phyloP scores from a whole-genome alignment of 345 rosid species.

The Boechera retrofracta region DNA sequence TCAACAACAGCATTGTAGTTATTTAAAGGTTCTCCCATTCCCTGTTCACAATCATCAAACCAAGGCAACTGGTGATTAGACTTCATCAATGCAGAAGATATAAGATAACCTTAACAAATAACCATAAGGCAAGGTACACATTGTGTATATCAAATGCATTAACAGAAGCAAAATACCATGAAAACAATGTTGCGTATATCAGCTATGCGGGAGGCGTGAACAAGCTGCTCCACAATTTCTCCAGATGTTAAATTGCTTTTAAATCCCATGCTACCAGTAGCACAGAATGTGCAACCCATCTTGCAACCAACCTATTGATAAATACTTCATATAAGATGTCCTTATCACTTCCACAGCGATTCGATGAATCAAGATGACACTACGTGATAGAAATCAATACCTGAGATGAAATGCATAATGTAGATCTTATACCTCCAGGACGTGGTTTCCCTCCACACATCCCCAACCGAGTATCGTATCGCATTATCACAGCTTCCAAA shows the following conservation, averaged over 20 bases:
- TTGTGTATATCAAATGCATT: background rate
- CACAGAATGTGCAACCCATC: slow-evolving; percentile 99
- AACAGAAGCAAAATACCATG: slow-evolving; percentile 61
- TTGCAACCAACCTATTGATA: slow-evolving; percentile 90
- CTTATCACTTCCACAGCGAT: slow-evolving; percentile 1
- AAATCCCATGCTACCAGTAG: slow-evolving; percentile 98
- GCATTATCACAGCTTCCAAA: slow-evolving; percentile 96
- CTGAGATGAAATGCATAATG: slow-evolving; percentile 94
- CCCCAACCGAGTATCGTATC: slow-evolving; percentile 87
- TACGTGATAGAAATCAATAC: slow-evolving; percentile 39
- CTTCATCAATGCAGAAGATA: slow-evolving; percentile 5
- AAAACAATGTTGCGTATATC: slow-evolving; percentile 88
- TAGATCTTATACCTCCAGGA: slow-evolving; percentile 81
- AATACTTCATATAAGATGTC: slow-evolving; percentile 2
- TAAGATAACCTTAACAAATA: background rate
- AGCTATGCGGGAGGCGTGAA: slow-evolving; percentile 78
- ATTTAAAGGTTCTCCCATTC: slow-evolving; percentile 99
- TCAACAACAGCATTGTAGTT: slow-evolving; percentile 86
- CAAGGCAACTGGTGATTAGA: slow-evolving; percentile 12
- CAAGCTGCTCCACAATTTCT: slow-evolving; percentile 96
- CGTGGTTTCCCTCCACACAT: slow-evolving; percentile 86
- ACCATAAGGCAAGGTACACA: slow-evolving; percentile 5
- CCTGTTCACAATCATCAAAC: slow-evolving; percentile 57
- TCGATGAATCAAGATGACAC: slow-evolving; percentile 6
- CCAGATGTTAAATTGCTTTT: slow-evolving; percentile 83